Evolutionary conservation across 257 asterid genomes (phyloP).

Genomic region (Jasminum sambac): DNA sequence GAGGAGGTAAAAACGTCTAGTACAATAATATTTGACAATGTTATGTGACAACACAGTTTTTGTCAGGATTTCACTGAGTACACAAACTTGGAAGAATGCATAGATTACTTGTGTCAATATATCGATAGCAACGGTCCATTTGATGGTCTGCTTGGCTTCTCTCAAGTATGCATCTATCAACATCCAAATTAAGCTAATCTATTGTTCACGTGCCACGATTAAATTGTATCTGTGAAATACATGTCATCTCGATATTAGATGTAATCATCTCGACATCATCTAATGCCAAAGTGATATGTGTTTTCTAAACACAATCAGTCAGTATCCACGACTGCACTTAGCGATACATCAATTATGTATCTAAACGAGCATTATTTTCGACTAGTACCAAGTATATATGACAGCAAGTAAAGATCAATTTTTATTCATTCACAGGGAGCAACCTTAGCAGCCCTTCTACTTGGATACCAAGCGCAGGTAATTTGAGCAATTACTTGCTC

Average conservation of each 20-base stretch:
- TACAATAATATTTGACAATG: neutral
- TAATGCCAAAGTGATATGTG: too few relatives aligned
- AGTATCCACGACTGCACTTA: too few relatives aligned
- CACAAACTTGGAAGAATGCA: conserved; percentile 60
- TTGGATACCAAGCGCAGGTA: conserved; percentile 68
- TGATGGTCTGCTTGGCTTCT: conserved; percentile 67
- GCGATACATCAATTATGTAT: neutral
- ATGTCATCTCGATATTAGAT: too few relatives aligned
- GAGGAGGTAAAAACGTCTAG: neutral
- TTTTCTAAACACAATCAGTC: too few relatives aligned
- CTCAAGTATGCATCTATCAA: conserved; percentile 41
- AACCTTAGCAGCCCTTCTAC: conserved; percentile 47
- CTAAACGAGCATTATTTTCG: neutral
- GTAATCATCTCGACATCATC: too few relatives aligned
- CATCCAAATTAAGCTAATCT: too few relatives aligned
- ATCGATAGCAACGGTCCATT: conserved; percentile 59
- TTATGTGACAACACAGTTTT: neutral
- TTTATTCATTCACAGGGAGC: conserved; percentile 49
- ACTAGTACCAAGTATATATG: neutral
- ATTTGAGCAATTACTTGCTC: neutral
- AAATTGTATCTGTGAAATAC: too few relatives aligned
- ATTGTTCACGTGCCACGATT: too few relatives aligned
- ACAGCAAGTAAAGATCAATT: neutral
- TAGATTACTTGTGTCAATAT: conserved; percentile 47
- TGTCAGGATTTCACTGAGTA: conserved; percentile 63